A percentile compares a stretch with the other conserved stretches of the same genome.
Conservation (phyloP, 257 asterid species). For the Nicotiana tomentosiformis region DNA sequence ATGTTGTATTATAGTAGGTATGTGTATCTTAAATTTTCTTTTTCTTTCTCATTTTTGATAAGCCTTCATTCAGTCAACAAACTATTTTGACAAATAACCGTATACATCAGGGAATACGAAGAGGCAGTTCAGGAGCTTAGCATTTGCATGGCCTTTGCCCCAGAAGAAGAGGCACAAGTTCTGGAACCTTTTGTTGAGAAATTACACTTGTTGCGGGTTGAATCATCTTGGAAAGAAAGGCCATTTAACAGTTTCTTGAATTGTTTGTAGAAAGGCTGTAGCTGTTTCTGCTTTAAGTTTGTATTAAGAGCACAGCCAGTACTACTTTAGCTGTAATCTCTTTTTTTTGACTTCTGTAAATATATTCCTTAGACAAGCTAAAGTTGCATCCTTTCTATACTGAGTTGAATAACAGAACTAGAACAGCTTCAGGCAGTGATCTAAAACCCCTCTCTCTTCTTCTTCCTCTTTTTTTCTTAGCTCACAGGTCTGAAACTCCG, state of each 20-base stretch:
- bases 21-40: neutral
- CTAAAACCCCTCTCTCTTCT: neutral
- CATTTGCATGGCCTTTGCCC: slow-evolving; percentile 96
- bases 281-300: slow-evolving; percentile 2
- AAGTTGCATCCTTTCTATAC: neutral
- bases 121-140: slow-evolving; percentile 93
- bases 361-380: neutral
- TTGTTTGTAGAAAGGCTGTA: neutral
- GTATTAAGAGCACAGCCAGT: neutral
- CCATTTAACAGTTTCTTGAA: slow-evolving; percentile 43
- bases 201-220: slow-evolving; percentile 63
- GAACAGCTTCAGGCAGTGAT: neutral
- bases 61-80: neutral
- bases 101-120: slow-evolving; percentile 57
- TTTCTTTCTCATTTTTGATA: neutral
- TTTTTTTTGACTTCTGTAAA: neutral
- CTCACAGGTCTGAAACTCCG: no score
- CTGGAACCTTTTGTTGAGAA: slow-evolving; percentile 80
- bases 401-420: neutral
- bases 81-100: neutral
- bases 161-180: slow-evolving; percentile 75
- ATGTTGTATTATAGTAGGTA: slow-evolving; percentile 85
- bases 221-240: slow-evolving; percentile 57
- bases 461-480: no score
- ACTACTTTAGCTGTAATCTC: neutral